A percentile compares a stretch with the other conserved stretches of the same genome.
Conservation (phyloP, 2,329 filamentous ascomycete genomes). For the Fusarium nodosum region DNA sequence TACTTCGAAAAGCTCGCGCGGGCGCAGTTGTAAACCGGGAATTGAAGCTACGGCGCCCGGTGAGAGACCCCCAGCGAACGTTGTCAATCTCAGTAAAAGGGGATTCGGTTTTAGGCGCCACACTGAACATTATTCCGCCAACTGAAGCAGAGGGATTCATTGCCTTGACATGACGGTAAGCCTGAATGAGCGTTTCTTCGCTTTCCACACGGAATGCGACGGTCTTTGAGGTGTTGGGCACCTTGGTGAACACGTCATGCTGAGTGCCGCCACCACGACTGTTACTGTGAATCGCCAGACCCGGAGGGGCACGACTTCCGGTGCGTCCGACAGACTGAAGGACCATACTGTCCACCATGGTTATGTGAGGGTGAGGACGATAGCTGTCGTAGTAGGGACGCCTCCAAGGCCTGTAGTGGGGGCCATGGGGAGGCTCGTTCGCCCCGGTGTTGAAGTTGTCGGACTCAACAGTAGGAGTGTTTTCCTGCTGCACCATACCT, state of each 20-base stretch:
- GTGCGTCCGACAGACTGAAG: constrained; percentile 2
- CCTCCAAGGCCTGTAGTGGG: not conserved
- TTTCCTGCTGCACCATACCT: not conserved
- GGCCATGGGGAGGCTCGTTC: not conserved
- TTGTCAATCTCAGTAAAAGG: not conserved
- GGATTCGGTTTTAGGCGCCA: not conserved
- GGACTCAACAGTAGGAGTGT: too few species aligned
- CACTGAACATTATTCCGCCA: constrained; percentile 27
- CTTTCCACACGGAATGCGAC: constrained; percentile 23
- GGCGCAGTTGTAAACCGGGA: not conserved
- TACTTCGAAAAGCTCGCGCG: not conserved
- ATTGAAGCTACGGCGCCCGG: not conserved
- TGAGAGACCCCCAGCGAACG: constrained; percentile 7
- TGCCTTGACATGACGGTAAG: constrained; percentile 21
- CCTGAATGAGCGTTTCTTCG: constrained; percentile 20
- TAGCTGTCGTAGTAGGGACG: not conserved
- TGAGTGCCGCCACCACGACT: constrained; percentile 19
- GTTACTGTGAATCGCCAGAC: constrained; percentile 17
- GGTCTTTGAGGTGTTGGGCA: constrained; percentile 1
- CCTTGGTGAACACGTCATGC: constrained; percentile 23
- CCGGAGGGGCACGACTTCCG: not conserved
- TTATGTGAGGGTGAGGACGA: not conserved
- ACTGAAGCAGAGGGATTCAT: constrained; percentile 21
- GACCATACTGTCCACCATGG: constrained; percentile 19
- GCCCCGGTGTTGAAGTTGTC: not conserved